Evolutionary conservation across 148 eudicot species (phyloP).

Genomic region (Amaranthus hypochondriacus): DNA sequence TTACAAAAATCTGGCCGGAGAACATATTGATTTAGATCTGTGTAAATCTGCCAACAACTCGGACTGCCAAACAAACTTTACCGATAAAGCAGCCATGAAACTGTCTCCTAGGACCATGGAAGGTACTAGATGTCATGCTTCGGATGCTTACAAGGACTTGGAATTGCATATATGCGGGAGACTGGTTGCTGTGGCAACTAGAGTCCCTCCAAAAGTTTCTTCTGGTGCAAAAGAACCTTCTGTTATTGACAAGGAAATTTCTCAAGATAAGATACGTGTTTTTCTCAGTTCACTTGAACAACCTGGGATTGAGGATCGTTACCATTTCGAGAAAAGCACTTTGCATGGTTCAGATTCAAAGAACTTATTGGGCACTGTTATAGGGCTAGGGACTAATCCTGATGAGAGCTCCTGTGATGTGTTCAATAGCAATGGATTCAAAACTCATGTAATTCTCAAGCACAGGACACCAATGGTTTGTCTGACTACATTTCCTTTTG

Average conservation of each 20-base stretch:
- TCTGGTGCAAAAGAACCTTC: slow-evolving; percentile 29
- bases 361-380: slow-evolving; percentile 58
- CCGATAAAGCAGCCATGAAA: slow-evolving; percentile 13
- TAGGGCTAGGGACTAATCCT: slow-evolving; percentile 66
- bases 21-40: slow-evolving; percentile 18
- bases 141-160: slow-evolving; percentile 71
- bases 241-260: slow-evolving; percentile 36
- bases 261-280: slow-evolving; percentile 63
- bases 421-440: slow-evolving; percentile 42
- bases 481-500: slow-evolving; percentile 17
- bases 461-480: slow-evolving; percentile 90
- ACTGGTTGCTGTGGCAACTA: slow-evolving; percentile 72
- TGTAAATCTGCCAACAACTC: slow-evolving; percentile 25
- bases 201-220: slow-evolving; percentile 51
- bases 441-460: slow-evolving; percentile 90
- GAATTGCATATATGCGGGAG: slow-evolving; percentile 81
- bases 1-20: slow-evolving; percentile 39
- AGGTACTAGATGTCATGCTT: slow-evolving; percentile 14
- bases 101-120: slow-evolving; percentile 13
- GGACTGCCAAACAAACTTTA: slow-evolving; percentile 15
- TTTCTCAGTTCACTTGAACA: slow-evolving; percentile 48
- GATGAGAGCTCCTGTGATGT: slow-evolving; percentile 82
- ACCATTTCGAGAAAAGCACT: slow-evolving; percentile 14
- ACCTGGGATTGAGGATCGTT: slow-evolving; percentile 17
- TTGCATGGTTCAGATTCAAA: slow-evolving; percentile 30